Evolutionary conservation across 1,284 basidiomycete species (phyloP).

Genomic region (Cryptococcus depauperatus): DNA sequence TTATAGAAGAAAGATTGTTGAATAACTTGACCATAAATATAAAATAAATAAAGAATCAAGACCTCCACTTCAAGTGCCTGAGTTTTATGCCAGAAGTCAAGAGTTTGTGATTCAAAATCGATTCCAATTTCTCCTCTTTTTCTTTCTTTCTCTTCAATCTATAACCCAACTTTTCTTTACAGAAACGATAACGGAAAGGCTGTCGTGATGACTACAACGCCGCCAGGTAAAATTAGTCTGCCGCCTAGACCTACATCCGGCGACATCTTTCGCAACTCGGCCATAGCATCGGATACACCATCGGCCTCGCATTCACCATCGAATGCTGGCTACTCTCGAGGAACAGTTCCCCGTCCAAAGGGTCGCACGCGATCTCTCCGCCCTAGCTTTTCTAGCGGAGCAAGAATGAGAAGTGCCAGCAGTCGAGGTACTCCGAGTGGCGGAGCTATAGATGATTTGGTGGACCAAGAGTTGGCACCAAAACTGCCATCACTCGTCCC

Average conservation of each 20-base stretch:
- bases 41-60: no score
- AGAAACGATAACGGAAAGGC: no score
- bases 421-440: constrained; percentile 9
- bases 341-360: constrained; percentile 11
- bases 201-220: constrained; percentile 31
- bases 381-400: constrained; percentile 24
- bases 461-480: constrained; percentile 20
- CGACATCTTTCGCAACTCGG: constrained; percentile 19
- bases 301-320: constrained; percentile 15
- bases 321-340: background rate
- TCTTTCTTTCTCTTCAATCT: no score
- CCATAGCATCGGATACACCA: constrained; percentile 17
- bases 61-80: no score
- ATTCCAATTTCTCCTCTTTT: no score
- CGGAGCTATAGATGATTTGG: constrained; percentile 11
- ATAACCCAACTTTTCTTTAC: no score
- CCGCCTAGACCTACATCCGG: constrained; percentile 23
- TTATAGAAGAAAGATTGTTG: no score
- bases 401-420: constrained; percentile 12
- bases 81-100: no score
- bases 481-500: constrained; percentile 43
- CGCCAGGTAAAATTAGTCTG: constrained; percentile 23
- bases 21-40: no score
- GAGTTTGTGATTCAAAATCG: no score
- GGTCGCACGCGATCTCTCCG: constrained; percentile 14